Percentiles rank a stretch among this genome's conserved stretches.
Evolutionary conservation across 306 rosid species (phyloP).

Genomic region (Vigna nakashimae): DNA sequence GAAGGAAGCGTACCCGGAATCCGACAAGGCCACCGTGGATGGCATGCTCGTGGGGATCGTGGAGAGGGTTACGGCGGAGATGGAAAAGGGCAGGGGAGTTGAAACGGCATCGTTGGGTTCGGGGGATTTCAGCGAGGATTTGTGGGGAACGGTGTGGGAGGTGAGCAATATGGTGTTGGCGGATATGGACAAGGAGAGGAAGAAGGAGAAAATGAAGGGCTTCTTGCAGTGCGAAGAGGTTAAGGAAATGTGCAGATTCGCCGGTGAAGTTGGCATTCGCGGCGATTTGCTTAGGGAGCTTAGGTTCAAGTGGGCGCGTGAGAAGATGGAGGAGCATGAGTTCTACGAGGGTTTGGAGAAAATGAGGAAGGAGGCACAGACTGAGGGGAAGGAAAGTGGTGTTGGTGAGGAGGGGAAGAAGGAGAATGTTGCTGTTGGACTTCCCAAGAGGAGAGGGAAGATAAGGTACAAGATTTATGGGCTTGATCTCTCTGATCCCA

Average conservation of each 20-base stretch:
- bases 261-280: constrained; percentile 83
- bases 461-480: constrained; percentile 80
- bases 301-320: constrained; percentile 93
- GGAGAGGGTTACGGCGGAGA: constrained; percentile 63
- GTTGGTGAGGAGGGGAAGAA: not conserved
- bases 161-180: constrained; percentile 82
- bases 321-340: constrained; percentile 86
- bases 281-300: constrained; percentile 89
- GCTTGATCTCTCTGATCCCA: constrained; percentile 80
- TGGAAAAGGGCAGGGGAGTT: constrained; percentile 58
- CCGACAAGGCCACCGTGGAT: constrained; percentile 66
- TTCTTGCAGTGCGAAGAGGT: constrained; percentile 79
- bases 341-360: constrained; percentile 71
- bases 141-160: constrained; percentile 94
- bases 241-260: constrained; percentile 89
- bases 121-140: constrained; percentile 80
- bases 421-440: constrained; percentile 51
- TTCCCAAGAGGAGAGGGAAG: constrained; percentile 88
- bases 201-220: constrained; percentile 83
- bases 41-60: constrained; percentile 74
- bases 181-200: constrained; percentile 76
- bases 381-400: constrained; percentile 22
- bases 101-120: constrained; percentile 26
- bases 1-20: constrained; percentile 52
- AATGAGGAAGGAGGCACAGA: constrained; percentile 51